A percentile compares a stretch with the other conserved stretches of the same genome.
These are phyloP conservation scores for Fusarium domesticum DNA, from an alignment of 2,329 filamentous ascomycete species.

Conservation along the genomic window DNA sequence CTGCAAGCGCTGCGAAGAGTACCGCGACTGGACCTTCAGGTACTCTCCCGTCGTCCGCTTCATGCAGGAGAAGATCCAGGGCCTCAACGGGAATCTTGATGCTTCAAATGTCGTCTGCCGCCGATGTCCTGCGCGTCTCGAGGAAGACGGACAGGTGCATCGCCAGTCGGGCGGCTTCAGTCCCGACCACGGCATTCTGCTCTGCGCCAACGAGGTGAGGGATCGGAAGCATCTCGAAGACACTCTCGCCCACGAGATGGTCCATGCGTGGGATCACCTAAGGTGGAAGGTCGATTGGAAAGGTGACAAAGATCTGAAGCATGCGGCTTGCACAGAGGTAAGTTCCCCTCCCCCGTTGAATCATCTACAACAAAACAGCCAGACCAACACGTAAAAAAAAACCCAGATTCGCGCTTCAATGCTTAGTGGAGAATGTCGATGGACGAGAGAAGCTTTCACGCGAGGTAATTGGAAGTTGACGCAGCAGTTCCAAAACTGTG, in stretches of 20 bases:
- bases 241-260: constrained; percentile 94
- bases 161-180: constrained; percentile 77
- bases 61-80: constrained; percentile 74
- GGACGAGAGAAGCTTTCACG: constrained; percentile 79
- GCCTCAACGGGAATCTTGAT: constrained; percentile 75
- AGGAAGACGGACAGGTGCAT: constrained; percentile 58
- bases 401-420: constrained; percentile 92
- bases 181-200: constrained; percentile 78
- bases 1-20: constrained; percentile 75
- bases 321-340: constrained; percentile 93
- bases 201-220: constrained; percentile 89
- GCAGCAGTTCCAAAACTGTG: constrained; percentile 91
- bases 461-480: constrained; percentile 84
- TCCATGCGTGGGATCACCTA: constrained; percentile 92
- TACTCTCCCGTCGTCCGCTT: constrained; percentile 87
- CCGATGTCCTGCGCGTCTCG: constrained; percentile 64
- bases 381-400: too few relatives aligned
- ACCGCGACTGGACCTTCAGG: constrained; percentile 78
- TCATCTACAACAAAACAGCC: neutral
- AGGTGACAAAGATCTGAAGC: constrained; percentile 69
- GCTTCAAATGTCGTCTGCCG: constrained; percentile 75
- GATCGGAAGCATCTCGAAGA: constrained; percentile 84
- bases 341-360: too few relatives aligned
- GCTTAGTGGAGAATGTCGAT: constrained; percentile 90
- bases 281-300: constrained; percentile 84